phyloP scores from a whole-genome alignment of 169 alveolate genomes.

The Plasmodium malariae region DNA sequence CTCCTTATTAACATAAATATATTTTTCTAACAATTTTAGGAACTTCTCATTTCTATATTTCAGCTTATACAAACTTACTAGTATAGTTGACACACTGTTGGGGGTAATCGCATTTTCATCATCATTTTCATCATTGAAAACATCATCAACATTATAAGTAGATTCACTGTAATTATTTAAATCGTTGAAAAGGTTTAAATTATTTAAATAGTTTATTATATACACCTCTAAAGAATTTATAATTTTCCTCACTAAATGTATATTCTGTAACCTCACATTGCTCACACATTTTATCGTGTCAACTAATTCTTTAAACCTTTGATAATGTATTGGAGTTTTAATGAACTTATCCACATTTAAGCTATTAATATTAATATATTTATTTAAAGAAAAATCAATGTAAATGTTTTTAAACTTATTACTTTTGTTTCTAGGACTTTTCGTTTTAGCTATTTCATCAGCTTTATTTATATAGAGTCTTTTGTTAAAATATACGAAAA shows the following conservation, averaged over 20 bases:
- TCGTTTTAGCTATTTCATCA: constrained; percentile 22
- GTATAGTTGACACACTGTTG: constrained; percentile 19
- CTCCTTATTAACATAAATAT: constrained; percentile 35
- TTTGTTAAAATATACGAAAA: constrained; percentile 19
- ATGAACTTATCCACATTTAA: constrained; percentile 35
- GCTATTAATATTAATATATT: constrained; percentile 67
- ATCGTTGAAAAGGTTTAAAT: not conserved
- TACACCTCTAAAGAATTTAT: constrained; percentile 54
- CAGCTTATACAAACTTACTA: constrained; percentile 46
- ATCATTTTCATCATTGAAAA: constrained; percentile 12
- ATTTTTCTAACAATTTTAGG: constrained; percentile 45
- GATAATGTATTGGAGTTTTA: constrained; percentile 65
- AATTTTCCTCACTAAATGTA: constrained; percentile 55
- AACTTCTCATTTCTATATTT: constrained; percentile 51
- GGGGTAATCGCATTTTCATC: constrained; percentile 27
- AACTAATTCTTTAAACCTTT: constrained; percentile 42
- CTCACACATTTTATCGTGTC: constrained; percentile 60
- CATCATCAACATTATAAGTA: not conserved
- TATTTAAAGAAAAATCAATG: constrained; percentile 49
- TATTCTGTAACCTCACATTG: constrained; percentile 58
- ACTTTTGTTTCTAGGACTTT: constrained; percentile 15
- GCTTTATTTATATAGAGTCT: constrained; percentile 27
- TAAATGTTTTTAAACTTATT: constrained; percentile 45
- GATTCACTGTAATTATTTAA: not conserved
- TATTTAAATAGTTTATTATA: constrained; percentile 58